A percentile compares a stretch with the other conserved stretches of the same genome.
Conservation (phyloP, 2,329 filamentous ascomycete species). For the Ilyonectria mors-panacis region DNA sequence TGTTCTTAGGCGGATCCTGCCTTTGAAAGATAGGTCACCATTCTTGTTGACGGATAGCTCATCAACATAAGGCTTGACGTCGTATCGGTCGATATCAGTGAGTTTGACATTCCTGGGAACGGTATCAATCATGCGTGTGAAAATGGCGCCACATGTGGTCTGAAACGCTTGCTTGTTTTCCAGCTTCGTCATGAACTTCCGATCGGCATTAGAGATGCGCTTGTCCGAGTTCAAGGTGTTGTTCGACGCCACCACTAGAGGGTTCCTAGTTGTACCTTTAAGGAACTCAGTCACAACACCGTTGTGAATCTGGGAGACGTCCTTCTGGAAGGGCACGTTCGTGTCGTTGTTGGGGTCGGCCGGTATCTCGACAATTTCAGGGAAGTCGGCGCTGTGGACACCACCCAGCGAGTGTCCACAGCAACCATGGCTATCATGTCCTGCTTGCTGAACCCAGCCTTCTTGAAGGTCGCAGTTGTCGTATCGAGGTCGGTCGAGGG, state of each 20-base stretch:
- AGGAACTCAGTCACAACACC: constrained; percentile 60
- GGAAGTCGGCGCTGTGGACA: constrained; percentile 60
- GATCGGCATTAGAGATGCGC: constrained; percentile 60
- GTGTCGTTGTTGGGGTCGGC: constrained; percentile 51
- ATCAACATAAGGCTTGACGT: constrained; percentile 49
- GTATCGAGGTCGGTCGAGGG: constrained; percentile 47
- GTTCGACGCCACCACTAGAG: constrained; percentile 57
- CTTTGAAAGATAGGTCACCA: constrained; percentile 4
- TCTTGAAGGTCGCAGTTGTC: constrained; percentile 46
- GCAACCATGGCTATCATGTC: constrained; percentile 55
- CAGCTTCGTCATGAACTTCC: constrained; percentile 58
- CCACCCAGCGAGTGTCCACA: constrained; percentile 56
- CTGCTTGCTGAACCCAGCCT: constrained; percentile 48
- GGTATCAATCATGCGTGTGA: constrained; percentile 53
- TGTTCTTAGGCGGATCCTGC: constrained; percentile 2
- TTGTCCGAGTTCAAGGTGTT: constrained; percentile 57
- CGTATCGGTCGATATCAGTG: constrained; percentile 47
- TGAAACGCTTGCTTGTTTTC: constrained; percentile 55
- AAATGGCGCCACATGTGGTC: constrained; percentile 47
- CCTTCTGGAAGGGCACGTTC: constrained; percentile 54
- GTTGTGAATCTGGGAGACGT: constrained; percentile 55
- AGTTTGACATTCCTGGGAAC: constrained; percentile 49
- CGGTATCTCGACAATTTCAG: constrained; percentile 48
- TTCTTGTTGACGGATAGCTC: constrained; percentile 11
- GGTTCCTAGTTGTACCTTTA: constrained; percentile 56